Evolutionary conservation across 2,329 filamentous ascomycete genomes (phyloP), one percentile per base, ranked within the genome.

Genomic region (Microdochium nivale): DNA sequence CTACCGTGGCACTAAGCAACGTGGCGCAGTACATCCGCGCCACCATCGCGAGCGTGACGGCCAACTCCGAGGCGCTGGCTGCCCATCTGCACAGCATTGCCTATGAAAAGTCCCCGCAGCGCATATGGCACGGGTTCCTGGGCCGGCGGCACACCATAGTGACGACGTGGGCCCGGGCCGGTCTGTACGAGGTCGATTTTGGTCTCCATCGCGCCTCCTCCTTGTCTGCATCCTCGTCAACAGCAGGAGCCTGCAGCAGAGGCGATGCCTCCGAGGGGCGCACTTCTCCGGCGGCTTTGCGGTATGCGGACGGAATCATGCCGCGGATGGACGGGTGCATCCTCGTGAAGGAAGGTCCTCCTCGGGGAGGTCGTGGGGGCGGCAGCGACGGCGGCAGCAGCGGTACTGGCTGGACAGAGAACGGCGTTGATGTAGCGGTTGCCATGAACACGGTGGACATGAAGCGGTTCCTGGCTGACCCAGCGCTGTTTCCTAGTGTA

Each of bases 61-160:
- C 24, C 23, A 37, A 25, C 23, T 48, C 37, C 1, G 33, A n/a
- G 0, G 54, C 52, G 1, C 16, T 63, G 9, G 52, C 54, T 1
- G 52, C 56, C 0, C 55, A 59, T 48, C 48, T 63, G 1, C 54
- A 63, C 27, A 49, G 49, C 1, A 19, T 62, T 2, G 56, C 59
- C 0, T 60, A 56, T 4, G 60, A 62, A 43, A 56, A 53, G 33
- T 56, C 61, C 1, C 61, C 61, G 11, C 61, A 63, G 13, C 54
- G 58, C 0, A 54, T 62, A 47, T 63, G 61, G 61, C 61, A 62
- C 48, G 59, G 59, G 0, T 64, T 64, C 2, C 32, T 64, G 0
- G 60, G 61, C 2, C 35, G 27, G 2, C 55, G 56, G 0, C 59
- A 63, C 25, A 57, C 62, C 2, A 33, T 64, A 1, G 59, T 62